These are phyloP conservation scores for Pelargonium australe DNA, from an alignment of 441 rosid genomes.

Conservation along the genomic window DNA sequence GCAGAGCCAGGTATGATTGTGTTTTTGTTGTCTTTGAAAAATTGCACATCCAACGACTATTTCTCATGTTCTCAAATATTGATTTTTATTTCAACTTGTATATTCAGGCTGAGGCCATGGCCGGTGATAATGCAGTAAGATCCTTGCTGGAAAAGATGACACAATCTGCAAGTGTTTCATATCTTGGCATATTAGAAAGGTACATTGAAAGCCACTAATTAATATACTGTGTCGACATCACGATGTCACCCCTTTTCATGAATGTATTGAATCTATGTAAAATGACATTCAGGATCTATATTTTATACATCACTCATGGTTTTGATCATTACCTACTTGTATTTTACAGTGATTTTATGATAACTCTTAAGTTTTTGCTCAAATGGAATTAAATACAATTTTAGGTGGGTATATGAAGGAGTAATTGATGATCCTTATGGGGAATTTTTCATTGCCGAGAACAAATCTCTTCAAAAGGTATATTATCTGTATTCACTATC, in stretches of 20 bases:
- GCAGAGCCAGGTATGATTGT: conserved; percentile 69
- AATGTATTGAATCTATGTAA: not conserved
- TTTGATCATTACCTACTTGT: no score
- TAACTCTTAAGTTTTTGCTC: conserved; percentile 11
- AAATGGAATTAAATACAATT: conserved; percentile 19
- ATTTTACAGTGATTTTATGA: no score
- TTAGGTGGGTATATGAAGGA: conserved; percentile 99
- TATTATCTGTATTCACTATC: conserved; percentile 8
- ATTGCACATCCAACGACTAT: no score
- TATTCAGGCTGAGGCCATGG: conserved; percentile 88
- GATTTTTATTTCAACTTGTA: conserved; percentile 20
- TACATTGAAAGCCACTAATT: conserved; percentile 20
- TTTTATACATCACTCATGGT: not conserved
- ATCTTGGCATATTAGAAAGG: conserved; percentile 93
- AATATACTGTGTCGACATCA: not conserved
- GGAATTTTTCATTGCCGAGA: conserved; percentile 89
- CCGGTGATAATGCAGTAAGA: conserved; percentile 91
- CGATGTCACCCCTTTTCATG: not conserved
- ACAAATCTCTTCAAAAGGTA: conserved; percentile 88
- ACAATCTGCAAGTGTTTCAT: conserved; percentile 87
- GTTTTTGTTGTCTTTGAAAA: not conserved
- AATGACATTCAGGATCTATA: not conserved
- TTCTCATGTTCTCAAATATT: conserved; percentile 1
- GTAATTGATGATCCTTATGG: conserved; percentile 94
- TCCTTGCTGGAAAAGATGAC: conserved; percentile 94